phyloP scores from a whole-genome alignment of 2,329 filamentous ascomycete genomes.

The Cladophialophora carrionii region DNA sequence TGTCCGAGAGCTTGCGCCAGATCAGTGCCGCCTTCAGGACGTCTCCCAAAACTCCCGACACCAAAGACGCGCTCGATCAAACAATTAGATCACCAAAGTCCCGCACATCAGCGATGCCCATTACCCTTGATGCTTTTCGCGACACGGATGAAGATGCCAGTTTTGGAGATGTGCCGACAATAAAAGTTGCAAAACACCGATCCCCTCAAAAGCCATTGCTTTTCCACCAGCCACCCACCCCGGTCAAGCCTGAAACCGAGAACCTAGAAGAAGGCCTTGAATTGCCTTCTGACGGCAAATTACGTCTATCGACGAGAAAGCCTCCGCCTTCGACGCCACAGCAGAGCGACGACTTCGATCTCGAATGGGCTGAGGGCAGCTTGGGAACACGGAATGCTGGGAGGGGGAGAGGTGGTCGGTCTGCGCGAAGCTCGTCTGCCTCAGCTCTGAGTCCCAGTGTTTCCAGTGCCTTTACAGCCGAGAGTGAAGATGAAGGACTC shows the following conservation, averaged over 20 bases:
- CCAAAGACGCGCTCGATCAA: constrained; percentile 41
- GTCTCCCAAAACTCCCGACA: constrained; percentile 44
- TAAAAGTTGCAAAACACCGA: constrained; percentile 67
- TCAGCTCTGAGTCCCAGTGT: constrained; percentile 91
- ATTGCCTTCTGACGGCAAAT: constrained; percentile 64
- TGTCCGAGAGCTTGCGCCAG: constrained; percentile 70
- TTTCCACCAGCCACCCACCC: constrained; percentile 38
- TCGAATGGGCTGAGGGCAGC: constrained; percentile 89
- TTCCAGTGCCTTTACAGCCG: constrained; percentile 84
- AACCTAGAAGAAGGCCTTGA: constrained; percentile 75
- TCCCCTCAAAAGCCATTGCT: constrained; percentile 57
- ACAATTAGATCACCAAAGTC: constrained; percentile 52
- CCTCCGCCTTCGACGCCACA: constrained; percentile 67
- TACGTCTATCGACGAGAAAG: constrained; percentile 64
- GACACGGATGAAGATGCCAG: constrained; percentile 65
- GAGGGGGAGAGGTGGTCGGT: constrained; percentile 76
- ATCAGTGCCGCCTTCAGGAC: constrained; percentile 56
- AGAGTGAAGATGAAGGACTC: constrained; percentile 91
- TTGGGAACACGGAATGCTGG: constrained; percentile 88
- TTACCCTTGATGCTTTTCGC: constrained; percentile 65
- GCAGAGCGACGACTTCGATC: constrained; percentile 73
- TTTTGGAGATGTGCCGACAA: constrained; percentile 67
- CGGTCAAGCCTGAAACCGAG: constrained; percentile 56
- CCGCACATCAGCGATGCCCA: constrained; percentile 55
- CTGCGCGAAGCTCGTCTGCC: constrained; percentile 80